A percentile compares a stretch with the other conserved stretches of the same genome.
Conservation (phyloP, 75 land plant genomes). For the Cunninghamia lanceolata region DNA sequence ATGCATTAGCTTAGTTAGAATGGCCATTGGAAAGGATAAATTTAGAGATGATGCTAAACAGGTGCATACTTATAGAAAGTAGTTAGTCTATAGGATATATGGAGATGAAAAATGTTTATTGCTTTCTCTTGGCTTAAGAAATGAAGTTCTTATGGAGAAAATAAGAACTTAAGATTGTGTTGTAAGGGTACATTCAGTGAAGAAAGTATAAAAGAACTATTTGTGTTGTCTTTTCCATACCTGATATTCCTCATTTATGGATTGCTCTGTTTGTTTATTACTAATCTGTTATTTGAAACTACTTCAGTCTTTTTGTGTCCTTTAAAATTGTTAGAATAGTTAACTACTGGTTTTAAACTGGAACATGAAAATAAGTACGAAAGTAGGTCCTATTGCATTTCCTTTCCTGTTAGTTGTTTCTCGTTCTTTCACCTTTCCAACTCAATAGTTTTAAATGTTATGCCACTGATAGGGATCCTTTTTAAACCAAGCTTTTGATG, state of each 20-base stretch:
- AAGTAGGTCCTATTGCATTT: background rate
- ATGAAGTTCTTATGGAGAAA: background rate
- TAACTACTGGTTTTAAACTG: background rate
- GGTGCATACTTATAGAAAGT: conserved; percentile 33
- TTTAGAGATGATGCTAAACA: conserved; percentile 96
- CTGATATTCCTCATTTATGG: background rate
- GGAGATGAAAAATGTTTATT: conserved; percentile 22
- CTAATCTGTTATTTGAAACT: background rate
- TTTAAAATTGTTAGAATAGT: background rate
- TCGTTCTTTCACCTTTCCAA: background rate
- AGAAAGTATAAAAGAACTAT: background rate
- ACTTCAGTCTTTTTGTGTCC: background rate
- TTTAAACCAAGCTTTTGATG: conserved; percentile 36
- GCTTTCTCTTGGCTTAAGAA: background rate
- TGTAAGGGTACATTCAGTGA: background rate
- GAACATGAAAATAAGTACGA: background rate
- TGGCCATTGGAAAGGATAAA: conserved; percentile 99
- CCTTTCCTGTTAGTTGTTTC: background rate
- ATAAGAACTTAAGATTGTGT: background rate
- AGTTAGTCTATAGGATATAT: background rate
- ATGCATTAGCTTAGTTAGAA: conserved; percentile 97
- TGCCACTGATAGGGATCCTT: background rate
- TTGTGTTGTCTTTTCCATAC: background rate
- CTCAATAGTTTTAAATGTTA: background rate
- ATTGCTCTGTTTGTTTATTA: background rate